Percentiles rank a stretch among this genome's conserved stretches.
Evolutionary conservation across 2,329 filamentous ascomycete species (phyloP).

Genomic region (Aspergillus aculeatinus): DNA sequence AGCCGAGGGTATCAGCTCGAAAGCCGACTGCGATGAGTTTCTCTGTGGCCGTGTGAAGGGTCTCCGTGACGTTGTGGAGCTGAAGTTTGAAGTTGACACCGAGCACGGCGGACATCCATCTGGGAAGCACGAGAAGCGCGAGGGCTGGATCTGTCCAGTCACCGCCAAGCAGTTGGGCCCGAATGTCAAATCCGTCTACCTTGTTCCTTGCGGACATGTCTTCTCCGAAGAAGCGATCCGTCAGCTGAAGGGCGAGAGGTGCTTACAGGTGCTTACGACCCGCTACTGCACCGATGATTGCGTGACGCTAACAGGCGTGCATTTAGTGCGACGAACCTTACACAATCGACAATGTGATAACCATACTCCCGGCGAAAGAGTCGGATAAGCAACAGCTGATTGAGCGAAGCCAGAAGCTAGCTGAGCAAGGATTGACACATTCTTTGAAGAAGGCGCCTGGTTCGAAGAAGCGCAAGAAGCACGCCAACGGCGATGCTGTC

Average conservation of each 20-base stretch:
- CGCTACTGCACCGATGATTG: background rate
- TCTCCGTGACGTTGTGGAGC: conserved; percentile 80
- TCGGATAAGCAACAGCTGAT: conserved; percentile 68
- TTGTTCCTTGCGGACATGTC: conserved; percentile 93
- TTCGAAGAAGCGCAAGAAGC: conserved; percentile 74
- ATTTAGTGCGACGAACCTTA: conserved; percentile 72
- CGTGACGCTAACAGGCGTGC: background rate
- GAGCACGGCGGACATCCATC: conserved; percentile 41
- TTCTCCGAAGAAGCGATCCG: conserved; percentile 85
- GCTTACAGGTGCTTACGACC: conserved; percentile 49
- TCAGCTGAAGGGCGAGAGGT: conserved; percentile 68
- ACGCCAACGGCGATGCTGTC: conserved; percentile 41
- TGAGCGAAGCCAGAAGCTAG: conserved; percentile 66
- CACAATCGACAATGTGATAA: conserved; percentile 71
- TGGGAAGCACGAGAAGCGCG: conserved; percentile 43
- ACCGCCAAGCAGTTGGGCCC: conserved; percentile 84
- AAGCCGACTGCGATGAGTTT: conserved; percentile 61
- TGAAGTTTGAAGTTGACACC: conserved; percentile 67
- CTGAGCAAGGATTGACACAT: conserved; percentile 73
- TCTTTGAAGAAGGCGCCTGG: conserved; percentile 76
- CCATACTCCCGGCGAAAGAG: conserved; percentile 71
- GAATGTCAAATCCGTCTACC: conserved; percentile 74
- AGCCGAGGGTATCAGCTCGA: conserved; percentile 53
- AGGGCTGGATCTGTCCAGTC: conserved; percentile 78
- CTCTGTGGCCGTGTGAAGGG: conserved; percentile 68